A percentile compares a stretch with the other conserved stretches of the same genome.
These are phyloP conservation scores for Cercospora citrullina DNA, from an alignment of 2,329 filamentous ascomycete genomes.

Conservation along the genomic window DNA sequence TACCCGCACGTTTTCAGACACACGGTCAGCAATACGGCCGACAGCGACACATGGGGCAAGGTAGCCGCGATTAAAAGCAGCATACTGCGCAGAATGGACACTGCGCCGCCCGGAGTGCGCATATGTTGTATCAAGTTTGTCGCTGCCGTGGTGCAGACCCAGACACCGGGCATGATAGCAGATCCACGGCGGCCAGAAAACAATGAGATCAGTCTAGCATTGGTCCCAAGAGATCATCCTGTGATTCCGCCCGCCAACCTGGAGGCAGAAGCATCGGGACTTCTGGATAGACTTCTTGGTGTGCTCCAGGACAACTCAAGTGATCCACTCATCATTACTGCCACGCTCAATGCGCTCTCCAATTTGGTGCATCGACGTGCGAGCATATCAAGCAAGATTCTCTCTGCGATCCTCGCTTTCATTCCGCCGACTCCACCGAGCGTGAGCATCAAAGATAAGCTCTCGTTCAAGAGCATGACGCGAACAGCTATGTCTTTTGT, in stretches of 20 bases:
- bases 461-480: conserved; percentile 90
- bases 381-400: conserved; percentile 77
- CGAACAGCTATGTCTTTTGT: conserved; percentile 84
- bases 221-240: conserved; percentile 80
- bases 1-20: conserved; percentile 90
- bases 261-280: conserved; percentile 87
- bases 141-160: conserved; percentile 86
- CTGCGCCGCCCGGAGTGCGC: conserved; percentile 70
- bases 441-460: conserved; percentile 64
- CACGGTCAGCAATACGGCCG: conserved; percentile 84
- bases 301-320: conserved; percentile 81
- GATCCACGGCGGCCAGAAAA: conserved; percentile 81
- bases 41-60: conserved; percentile 78
- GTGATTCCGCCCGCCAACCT: conserved; percentile 76
- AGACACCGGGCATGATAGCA: conserved; percentile 77
- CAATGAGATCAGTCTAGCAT: conserved; percentile 80
- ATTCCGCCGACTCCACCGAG: conserved; percentile 78
- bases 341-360: conserved; percentile 84
- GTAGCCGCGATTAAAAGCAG: conserved; percentile 87
- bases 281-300: conserved; percentile 83
- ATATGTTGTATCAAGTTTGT: conserved; percentile 98
- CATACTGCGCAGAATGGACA: conserved; percentile 87
- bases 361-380: conserved; percentile 80
- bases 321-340: conserved; percentile 84
- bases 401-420: conserved; percentile 84